phyloP scores from a whole-genome alignment of 768 basidiomycete genomes.

The Tricholoma furcatifolium region DNA sequence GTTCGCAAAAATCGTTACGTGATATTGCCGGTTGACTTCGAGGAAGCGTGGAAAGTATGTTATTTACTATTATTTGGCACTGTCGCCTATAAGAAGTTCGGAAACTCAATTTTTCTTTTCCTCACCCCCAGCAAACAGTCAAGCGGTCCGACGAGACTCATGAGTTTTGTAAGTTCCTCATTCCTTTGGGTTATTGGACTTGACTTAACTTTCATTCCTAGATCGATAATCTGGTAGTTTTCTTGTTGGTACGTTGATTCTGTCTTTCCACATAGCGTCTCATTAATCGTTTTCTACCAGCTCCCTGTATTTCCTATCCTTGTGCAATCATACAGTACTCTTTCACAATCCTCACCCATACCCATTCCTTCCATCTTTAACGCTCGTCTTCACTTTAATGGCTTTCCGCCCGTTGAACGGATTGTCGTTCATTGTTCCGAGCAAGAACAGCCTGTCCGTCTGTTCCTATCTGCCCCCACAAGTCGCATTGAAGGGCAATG shows the following conservation, averaged over 20 bases:
- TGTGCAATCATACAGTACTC: constrained; percentile 17
- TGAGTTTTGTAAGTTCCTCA: constrained; percentile 79
- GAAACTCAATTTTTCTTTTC: constrained; percentile 33
- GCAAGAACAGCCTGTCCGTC: constrained; percentile 52
- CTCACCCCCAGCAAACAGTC: constrained; percentile 79
- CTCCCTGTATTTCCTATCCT: constrained; percentile 17
- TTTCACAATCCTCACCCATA: not conserved
- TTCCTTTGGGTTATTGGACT: not conserved
- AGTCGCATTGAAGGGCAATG: constrained; percentile 22
- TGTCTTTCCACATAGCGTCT: not conserved
- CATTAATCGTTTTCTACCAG: not conserved
- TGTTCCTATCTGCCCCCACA: constrained; percentile 36
- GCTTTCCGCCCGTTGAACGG: constrained; percentile 61
- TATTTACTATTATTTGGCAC: constrained; percentile 53
- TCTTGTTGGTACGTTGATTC: constrained; percentile 21
- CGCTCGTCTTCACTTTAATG: constrained; percentile 86
- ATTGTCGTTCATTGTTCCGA: constrained; percentile 83
- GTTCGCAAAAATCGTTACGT: constrained; percentile 98
- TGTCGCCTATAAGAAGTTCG: constrained; percentile 18
- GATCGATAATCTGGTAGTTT: constrained; percentile 33
- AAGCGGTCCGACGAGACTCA: constrained; percentile 95
- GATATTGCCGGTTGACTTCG: constrained; percentile 95
- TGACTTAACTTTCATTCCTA: constrained; percentile 16
- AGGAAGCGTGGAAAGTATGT: constrained; percentile 98
- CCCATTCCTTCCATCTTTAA: not conserved